A percentile compares a stretch with the other conserved stretches of the same genome.
Evolutionary conservation across 2,329 filamentous ascomycete genomes (phyloP).

Genomic region (Cryphonectria nitschkei): DNA sequence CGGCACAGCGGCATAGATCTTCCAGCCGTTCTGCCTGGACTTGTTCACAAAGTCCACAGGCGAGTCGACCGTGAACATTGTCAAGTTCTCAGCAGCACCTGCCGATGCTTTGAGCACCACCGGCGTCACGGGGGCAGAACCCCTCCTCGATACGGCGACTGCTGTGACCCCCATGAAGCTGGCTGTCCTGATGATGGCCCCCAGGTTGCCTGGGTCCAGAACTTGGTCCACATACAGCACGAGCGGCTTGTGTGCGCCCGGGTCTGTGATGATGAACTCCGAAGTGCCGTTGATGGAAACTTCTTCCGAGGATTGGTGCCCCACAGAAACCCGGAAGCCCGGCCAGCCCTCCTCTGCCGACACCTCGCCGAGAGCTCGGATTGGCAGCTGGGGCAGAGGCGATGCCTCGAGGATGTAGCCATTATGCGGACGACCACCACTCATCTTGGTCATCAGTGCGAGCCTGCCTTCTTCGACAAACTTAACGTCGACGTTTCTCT

Average conservation of each 20-base stretch:
- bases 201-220: slow-evolving; percentile 86
- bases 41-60: slow-evolving; percentile 70
- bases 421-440: slow-evolving; percentile 82
- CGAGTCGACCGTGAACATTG: slow-evolving; percentile 70
- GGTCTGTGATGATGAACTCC: slow-evolving; percentile 50
- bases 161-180: slow-evolving; percentile 90
- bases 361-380: slow-evolving; percentile 60
- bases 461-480: slow-evolving; percentile 64
- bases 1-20: slow-evolving; percentile 75
- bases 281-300: slow-evolving; percentile 70
- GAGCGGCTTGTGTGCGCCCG: slow-evolving; percentile 63
- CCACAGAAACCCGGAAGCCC: slow-evolving; percentile 64
- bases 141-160: slow-evolving; percentile 74
- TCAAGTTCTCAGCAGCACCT: slow-evolving; percentile 81
- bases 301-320: slow-evolving; percentile 75
- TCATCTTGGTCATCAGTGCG: slow-evolving; percentile 80
- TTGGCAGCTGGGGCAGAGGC: slow-evolving; percentile 73
- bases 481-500: slow-evolving; percentile 57
- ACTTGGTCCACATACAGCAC: slow-evolving; percentile 77
- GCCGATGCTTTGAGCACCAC: slow-evolving; percentile 85
- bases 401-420: slow-evolving; percentile 87
- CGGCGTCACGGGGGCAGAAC: slow-evolving; percentile 74
- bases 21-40: slow-evolving; percentile 76
- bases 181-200: slow-evolving; percentile 84
- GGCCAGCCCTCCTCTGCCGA: slow-evolving; percentile 47